Evolutionary conservation across 169 alveolate species (phyloP), one percentile per base, ranked within the genome.

Genomic region (Perkinsus olseni): DNA sequence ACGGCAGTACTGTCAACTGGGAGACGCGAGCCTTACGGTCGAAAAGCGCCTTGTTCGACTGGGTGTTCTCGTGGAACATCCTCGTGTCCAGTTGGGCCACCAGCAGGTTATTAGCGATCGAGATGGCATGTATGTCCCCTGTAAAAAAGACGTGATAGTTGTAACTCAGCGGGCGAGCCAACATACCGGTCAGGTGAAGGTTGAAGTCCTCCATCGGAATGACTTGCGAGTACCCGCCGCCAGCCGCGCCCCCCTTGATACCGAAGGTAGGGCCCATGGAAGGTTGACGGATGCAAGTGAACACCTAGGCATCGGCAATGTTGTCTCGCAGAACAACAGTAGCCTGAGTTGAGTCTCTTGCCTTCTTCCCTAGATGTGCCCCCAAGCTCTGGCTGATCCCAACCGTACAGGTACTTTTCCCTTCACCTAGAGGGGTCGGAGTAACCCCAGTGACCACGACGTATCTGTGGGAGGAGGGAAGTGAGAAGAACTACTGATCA

Each of bases 181-280:
- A 8, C 82, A 6, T 28, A 38, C 93, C 93, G 34, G 93, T 92
- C 51, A 92, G 74, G 38, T 92, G 93, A 34, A 92, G 91, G 37
- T 92, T 92, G 45, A 92, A 39, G 38, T 92, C 93, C 8, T 92
- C 93, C 93, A 92, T 92, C 0, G 93, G 93, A 34, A 92, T 48
- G 38, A 92, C 93, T 92, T 91, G 0, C 91, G 48, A 34, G 21
- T 48, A 0, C 93, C 93, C 45, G 91, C 93, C 31, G 93, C 93
- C 0, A 91, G 91, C 37, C 93, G 91, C 13, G 91, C 93, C 39
- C 48, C 17, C 93, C 39, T 92, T 92, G 38, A 92, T 48, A 24
- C 93, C 93, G n/a, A 92, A 92, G 4, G 74, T 48, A 11, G 93
- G 93, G 38, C 93, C 93, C 38, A 40, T 37, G 17, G 82, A n/a